phyloP scores from a whole-genome alignment of 345 rosid genomes.

The Citrus glauca region DNA sequence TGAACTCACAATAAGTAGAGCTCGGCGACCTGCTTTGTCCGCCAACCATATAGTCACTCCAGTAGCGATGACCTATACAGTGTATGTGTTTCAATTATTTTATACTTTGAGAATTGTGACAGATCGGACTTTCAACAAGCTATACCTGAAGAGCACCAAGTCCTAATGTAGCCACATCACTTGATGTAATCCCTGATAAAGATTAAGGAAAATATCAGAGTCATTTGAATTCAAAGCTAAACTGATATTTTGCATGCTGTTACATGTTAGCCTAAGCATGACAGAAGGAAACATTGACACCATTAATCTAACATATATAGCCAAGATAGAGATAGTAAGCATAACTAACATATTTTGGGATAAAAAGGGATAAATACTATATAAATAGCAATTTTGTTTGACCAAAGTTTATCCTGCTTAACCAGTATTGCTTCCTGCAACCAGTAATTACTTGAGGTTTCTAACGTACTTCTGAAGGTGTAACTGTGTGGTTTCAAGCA shows the following conservation, averaged over 20 bases:
- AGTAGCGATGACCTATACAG: slow-evolving; percentile 70
- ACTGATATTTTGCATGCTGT: not conserved
- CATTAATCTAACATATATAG: not conserved
- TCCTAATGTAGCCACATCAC: slow-evolving; percentile 79
- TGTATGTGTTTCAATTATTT: not conserved
- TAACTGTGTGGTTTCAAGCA: not conserved
- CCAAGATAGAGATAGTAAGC: not conserved
- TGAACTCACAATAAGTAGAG: slow-evolving; percentile 79
- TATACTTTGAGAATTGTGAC: not conserved
- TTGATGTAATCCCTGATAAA: slow-evolving; percentile 67
- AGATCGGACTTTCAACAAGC: slow-evolving; percentile 4
- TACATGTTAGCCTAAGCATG: not conserved
- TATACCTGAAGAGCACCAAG: slow-evolving; percentile 88
- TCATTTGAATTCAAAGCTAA: slow-evolving; percentile 1
- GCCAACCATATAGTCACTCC: slow-evolving; percentile 80
- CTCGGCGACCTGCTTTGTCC: slow-evolving; percentile 84
- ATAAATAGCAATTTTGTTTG: not conserved
- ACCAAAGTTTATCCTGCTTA: not conserved
- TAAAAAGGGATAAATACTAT: not conserved
- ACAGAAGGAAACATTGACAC: not conserved
- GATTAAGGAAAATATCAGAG: slow-evolving; percentile 13
- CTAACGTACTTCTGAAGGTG: not conserved
- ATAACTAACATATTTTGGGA: not conserved
- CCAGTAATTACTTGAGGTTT: not conserved
- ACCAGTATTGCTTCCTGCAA: not conserved